Evolutionary conservation across 768 basidiomycete species (phyloP), one percentile per base, ranked within the genome.

Genomic region (Leccinum aurantiacum): DNA sequence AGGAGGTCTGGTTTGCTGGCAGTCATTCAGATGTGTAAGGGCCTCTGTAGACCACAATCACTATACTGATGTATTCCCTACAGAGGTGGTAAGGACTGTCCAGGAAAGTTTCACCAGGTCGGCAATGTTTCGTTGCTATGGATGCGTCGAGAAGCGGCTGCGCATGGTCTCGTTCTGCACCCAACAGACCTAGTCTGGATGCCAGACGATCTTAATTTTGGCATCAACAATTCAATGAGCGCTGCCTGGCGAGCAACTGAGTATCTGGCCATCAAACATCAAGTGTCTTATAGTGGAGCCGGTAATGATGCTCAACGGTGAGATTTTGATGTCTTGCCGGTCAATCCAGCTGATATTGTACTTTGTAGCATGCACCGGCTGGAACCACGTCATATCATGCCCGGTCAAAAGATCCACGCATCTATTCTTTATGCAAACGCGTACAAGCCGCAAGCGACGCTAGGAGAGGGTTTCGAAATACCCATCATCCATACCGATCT

Each of bases 341-440:
- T 10, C n/a, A 4, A 44, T 44, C 41, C 10, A 1, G 41, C 41
- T 44, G 41, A 44, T 19, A 0, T 11, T 44, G n/a, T 46, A 11
- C 4, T 44, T 5, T 44, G 10, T 44, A 44, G 41, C 41, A 44
- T 44, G 41, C 41, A 44, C n/a, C 41, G n/a, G 41, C 41, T 44
- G 15, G 57, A 58, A 27, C 65, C 65, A 10, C 65, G 65, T 50
- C 63, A 58, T 25, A 65, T 52, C 29, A 33, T 52, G 6, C 51
- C 51, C 6, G 29, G 29, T 19, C 51, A 52, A 52, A 52, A 52
- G 29, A 8, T 52, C 29, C 51, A 52, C 6, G 51, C 51, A 4
- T 52, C 51, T 6, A 52, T 52, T 33, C 13, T 52, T 11, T 52
- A 52, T 13, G 17, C 29, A 29, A 52, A 29, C 13, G 31, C 31